These are phyloP conservation scores for Achlya hypogyna DNA, from an alignment of 352 stramenopile species.

Conservation along the genomic window DNA sequence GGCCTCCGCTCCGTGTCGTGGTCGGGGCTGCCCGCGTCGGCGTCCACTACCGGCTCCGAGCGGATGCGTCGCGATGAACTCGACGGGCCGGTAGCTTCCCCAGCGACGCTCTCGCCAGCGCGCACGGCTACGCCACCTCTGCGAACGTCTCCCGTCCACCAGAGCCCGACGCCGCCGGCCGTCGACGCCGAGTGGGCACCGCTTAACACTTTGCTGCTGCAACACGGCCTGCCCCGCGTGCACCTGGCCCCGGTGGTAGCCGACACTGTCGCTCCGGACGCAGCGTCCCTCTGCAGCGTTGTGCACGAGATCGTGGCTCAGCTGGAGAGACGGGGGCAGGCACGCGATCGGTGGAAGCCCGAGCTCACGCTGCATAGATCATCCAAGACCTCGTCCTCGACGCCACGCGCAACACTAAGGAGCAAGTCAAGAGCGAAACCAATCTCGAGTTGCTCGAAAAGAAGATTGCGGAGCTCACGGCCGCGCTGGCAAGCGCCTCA, in stretches of 20 bases:
- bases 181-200: not conserved
- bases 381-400: conserved; percentile 71
- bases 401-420: conserved; percentile 48
- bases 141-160: not conserved
- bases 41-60: not conserved
- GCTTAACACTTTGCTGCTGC: not conserved
- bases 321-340: conserved; percentile 3
- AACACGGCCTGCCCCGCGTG: conserved; percentile 1
- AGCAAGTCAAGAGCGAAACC: conserved; percentile 36
- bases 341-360: not conserved
- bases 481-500: conserved; percentile 38
- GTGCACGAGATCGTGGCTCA: conserved; percentile 6
- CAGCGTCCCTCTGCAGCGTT: not conserved
- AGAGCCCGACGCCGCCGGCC: not conserved
- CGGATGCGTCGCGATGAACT: not conserved
- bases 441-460: conserved; percentile 39
- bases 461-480: conserved; percentile 36
- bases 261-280: not conserved
- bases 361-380: conserved; percentile 26
- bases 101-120: not conserved
- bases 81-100: not conserved
- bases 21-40: not conserved
- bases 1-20: not conserved
- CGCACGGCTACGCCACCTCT: not conserved
- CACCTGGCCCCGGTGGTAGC: conserved; percentile 2